Base-by-base conservation (phyloP, 2,329 filamentous ascomycete species). In the Drechmeria coniospora region DNA sequence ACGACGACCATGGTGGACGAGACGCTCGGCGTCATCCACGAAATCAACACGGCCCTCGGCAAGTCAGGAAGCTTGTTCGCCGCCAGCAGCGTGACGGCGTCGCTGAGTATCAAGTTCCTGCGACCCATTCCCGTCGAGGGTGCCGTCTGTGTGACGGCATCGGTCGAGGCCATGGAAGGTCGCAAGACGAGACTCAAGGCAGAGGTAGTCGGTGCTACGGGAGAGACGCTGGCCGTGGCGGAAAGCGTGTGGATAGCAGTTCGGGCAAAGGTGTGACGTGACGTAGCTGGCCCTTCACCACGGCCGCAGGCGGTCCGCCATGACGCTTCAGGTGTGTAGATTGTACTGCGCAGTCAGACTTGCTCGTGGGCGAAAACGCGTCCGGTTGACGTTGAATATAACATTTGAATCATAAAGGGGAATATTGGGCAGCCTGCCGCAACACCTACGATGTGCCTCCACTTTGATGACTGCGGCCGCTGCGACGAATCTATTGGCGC, bases 1-100 rank as follows among this genome's bases (percentile, higher is more conserved):
- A 39, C 43, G 7, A 46, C 46, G 20, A 38, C 53, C 5, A 34
- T 57, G 29, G 32, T 52, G 15, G 54, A 58, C 26, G 54, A 57
- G 42, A 36, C 46, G 5, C 47, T 53, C 36, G 51, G 52, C 4
- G 38, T 41, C 2, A 32, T 58, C 12, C 44, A 50, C 14, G 53
- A 56, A 27, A 36, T 55, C 6, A 58, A 58, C 16, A 30, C 36
- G 13, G 44, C 43, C 0, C 35, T 56, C 21, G 42, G 42, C 2
- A 53, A 55, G 32, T 30, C 42, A 1, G 43, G 41, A 1, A 34
- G 38, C 9, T 35, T 44, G 0, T 51, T 47, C 23, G 35, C 35
- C 25, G 37, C 41, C 2, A 39, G 36, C 20, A 50, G 38, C 20
- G 40, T 57, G 8, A 57, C 54, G 11, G 54, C 42, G 1, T 42